Base-by-base conservation (phyloP, 768 basidiomycete genomes). In the Collybia mongolica region DNA sequence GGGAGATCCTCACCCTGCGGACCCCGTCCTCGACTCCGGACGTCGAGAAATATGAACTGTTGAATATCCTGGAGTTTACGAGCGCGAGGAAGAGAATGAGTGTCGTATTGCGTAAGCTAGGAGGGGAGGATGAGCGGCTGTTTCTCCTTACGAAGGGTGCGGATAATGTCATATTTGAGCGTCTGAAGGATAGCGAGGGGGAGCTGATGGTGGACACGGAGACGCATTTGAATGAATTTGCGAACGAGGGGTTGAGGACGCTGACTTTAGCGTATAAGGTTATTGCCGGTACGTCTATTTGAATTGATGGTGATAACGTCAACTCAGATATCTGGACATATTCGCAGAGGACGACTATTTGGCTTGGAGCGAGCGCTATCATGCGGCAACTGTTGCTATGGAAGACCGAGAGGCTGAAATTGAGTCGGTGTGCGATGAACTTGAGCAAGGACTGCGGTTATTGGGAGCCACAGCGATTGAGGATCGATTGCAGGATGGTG, bases 401-500 rank as follows among this genome's bases (percentile, higher is more conserved):
- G 86, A 95, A 6, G 76, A 88, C 47, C 84, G 95, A 46, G 94
- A 98, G 44, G 81, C 69, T 3, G 81, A 80, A 62, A 76, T 98
- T 37, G 96, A 94, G 48, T 74, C 74, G 0, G 80, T 93, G 3
- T 89, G 84, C 12, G 82, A 83, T 53, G 84, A 90, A 64, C 79
- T 98, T 51, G 97, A 99, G 64, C 76, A 76, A 42, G 82, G 89
- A 49, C 76, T 98, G 8, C 74, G 82, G 18, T 67, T 99, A 9
- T 78, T 98, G 14, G 97, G 97, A 41, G 93, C 95, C 1, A 98
- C 97, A 6, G 97, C 95, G 44, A 99, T 99, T 57, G 97, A 99
- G 68, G 97, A 99, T 69, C 84, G 86, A 45, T 72, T 99, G 9
- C 97, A 99, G 67, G 97, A 98, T 59, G 97, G 97, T 43, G 97